Conservation (phyloP, 768 basidiomycete genomes). For the Auriscalpium vulgare region DNA sequence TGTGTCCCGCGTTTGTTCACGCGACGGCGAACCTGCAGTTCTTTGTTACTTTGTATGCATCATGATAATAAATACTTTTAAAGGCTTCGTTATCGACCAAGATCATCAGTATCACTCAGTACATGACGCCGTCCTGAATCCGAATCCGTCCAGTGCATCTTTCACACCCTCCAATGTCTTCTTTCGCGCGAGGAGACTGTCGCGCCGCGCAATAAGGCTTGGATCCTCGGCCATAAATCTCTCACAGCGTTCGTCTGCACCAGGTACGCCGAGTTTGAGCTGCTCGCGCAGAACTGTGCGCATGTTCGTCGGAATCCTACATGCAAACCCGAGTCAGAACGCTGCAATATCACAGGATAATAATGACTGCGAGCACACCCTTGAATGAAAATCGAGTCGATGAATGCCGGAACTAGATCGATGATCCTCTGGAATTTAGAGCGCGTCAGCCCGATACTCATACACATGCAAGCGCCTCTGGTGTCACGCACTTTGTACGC, state of each 20-base stretch:
- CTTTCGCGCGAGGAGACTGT: neutral
- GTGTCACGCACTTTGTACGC: constrained; percentile 32
- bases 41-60: too few species aligned
- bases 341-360: too few species aligned
- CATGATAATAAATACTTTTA: too few species aligned
- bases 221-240: constrained; percentile 14
- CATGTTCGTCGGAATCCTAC: neutral
- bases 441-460: neutral
- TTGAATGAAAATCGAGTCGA: constrained; percentile 14
- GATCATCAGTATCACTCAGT: too few species aligned
- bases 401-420: constrained; percentile 32
- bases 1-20: too few species aligned
- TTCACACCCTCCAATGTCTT: neutral
- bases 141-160: neutral
- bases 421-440: constrained; percentile 31
- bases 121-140: neutral
- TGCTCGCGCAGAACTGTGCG: neutral
- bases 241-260: neutral
- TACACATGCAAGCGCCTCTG: neutral
- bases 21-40: too few species aligned
- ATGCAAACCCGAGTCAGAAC: too few species aligned
- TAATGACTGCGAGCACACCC: constrained; percentile 5
- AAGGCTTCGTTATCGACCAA: too few species aligned
- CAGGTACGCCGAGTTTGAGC: constrained; percentile 8
- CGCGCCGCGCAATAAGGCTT: neutral